These are phyloP conservation scores for Pichia manshurica DNA, from an alignment of 805 yeast species.

Conservation along the genomic window DNA sequence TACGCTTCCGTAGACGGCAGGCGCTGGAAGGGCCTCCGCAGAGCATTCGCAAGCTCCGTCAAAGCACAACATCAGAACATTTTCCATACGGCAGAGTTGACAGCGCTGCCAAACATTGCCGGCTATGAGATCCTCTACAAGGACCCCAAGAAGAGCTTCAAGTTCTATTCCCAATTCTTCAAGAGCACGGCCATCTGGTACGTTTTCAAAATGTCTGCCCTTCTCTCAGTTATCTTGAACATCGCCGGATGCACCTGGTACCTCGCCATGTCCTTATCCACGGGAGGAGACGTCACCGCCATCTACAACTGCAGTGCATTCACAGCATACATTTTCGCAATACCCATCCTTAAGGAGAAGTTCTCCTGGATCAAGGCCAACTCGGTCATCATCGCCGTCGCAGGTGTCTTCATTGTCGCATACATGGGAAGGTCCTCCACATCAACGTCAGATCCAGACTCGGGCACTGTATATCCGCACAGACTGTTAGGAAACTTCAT, in stretches of 20 bases:
- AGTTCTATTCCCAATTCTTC: constrained; percentile 30
- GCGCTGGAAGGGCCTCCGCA: constrained; percentile 30
- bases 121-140: constrained; percentile 27
- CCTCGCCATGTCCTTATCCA: constrained; percentile 71
- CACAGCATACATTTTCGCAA: constrained; percentile 79
- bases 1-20: constrained; percentile 18
- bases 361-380: constrained; percentile 56
- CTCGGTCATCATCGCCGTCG: constrained; percentile 65
- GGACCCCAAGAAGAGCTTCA: constrained; percentile 27
- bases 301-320: constrained; percentile 88
- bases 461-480: constrained; percentile 41
- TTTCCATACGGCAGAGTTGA: constrained; percentile 33
- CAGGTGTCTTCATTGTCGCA: constrained; percentile 76
- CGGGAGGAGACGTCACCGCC: constrained; percentile 84
- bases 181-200: constrained; percentile 44
- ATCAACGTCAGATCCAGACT: constrained; percentile 8
- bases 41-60: constrained; percentile 32
- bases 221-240: constrained; percentile 55
- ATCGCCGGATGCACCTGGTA: constrained; percentile 84
- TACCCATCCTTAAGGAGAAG: constrained; percentile 62
- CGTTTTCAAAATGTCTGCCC: constrained; percentile 37
- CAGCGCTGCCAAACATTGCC: constrained; percentile 23
- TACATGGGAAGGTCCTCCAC: constrained; percentile 42
- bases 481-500: constrained; percentile 64
- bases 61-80: constrained; percentile 40